Conservation (phyloP, 257 asterid genomes). For the Salvia rosmarinus region DNA sequence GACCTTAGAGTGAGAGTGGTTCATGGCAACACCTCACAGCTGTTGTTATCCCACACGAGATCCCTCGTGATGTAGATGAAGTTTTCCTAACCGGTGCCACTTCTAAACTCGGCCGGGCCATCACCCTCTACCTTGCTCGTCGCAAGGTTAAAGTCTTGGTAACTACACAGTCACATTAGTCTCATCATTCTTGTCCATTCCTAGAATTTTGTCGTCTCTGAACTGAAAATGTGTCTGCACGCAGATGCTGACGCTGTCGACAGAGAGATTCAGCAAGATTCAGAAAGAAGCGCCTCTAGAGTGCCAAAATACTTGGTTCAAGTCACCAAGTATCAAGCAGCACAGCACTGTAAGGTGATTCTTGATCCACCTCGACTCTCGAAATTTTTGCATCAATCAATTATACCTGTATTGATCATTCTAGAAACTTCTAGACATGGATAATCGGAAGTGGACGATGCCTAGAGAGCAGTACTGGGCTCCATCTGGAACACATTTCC, state of each 20-base stretch:
- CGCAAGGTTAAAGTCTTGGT: slow-evolving; percentile 74
- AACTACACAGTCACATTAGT: slow-evolving; percentile 23
- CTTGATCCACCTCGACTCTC: neutral
- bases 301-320: slow-evolving; percentile 72
- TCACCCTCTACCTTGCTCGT: slow-evolving; percentile 79
- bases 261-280: slow-evolving; percentile 74
- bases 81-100: slow-evolving; percentile 93
- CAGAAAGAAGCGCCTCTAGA: slow-evolving; percentile 71
- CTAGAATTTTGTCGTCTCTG: neutral
- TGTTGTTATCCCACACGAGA: slow-evolving; percentile 72
- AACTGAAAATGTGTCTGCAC: slow-evolving; percentile 1
- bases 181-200: too few species aligned
- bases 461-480: slow-evolving; percentile 81
- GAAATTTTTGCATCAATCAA: neutral
- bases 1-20: slow-evolving; percentile 80
- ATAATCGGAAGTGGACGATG: slow-evolving; percentile 81
- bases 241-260: slow-evolving; percentile 86
- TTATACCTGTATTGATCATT: neutral
- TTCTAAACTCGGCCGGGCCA: slow-evolving; percentile 90
- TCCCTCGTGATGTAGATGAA: slow-evolving; percentile 70
- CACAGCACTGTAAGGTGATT: slow-evolving; percentile 76
- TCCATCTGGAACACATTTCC: slow-evolving; percentile 76
- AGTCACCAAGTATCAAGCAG: slow-evolving; percentile 77
- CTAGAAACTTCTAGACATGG: slow-evolving; percentile 60
- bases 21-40: slow-evolving; percentile 97